A percentile compares a stretch with the other conserved stretches of the same genome.
Evolutionary conservation across 352 stramenopile species (phyloP).

Genomic region (Phytophthora tubulina): DNA sequence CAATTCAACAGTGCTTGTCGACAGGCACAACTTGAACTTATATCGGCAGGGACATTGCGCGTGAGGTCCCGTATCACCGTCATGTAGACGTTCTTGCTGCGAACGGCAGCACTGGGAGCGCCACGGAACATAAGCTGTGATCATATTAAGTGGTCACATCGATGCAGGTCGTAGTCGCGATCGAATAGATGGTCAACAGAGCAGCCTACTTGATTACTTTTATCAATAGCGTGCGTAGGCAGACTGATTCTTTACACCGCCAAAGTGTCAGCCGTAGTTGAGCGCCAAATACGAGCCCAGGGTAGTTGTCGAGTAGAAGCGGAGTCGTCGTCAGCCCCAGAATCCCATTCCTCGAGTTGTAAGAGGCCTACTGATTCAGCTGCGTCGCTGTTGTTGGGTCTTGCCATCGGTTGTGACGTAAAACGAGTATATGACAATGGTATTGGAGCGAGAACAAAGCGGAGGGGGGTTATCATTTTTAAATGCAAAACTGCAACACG

Average conservation of each 20-base stretch:
- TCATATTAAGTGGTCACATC: neutral
- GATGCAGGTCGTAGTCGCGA: constrained; percentile 1
- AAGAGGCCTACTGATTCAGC: neutral
- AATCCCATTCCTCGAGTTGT: constrained; percentile 2
- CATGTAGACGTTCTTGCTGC: neutral
- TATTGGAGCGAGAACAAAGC: too few species aligned
- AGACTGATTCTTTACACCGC: neutral
- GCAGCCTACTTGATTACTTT: neutral
- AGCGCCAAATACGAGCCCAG: constrained; percentile 1
- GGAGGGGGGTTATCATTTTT: too few species aligned
- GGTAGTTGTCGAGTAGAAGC: neutral
- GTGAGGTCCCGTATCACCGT: neutral
- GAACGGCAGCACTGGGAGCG: neutral
- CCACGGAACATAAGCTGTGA: neutral
- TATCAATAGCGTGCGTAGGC: neutral
- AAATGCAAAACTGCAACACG: neutral
- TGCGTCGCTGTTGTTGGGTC: neutral
- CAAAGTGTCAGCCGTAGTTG: neutral
- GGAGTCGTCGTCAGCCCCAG: neutral
- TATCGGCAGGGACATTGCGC: neutral
- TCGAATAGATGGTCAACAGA: neutral
- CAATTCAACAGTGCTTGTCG: neutral
- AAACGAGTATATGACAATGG: neutral
- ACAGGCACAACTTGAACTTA: constrained; percentile 7
- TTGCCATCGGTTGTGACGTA: neutral